Evolutionary conservation across 2,329 filamentous ascomycete genomes (phyloP).

Genomic region (Monilinia fructicola): DNA sequence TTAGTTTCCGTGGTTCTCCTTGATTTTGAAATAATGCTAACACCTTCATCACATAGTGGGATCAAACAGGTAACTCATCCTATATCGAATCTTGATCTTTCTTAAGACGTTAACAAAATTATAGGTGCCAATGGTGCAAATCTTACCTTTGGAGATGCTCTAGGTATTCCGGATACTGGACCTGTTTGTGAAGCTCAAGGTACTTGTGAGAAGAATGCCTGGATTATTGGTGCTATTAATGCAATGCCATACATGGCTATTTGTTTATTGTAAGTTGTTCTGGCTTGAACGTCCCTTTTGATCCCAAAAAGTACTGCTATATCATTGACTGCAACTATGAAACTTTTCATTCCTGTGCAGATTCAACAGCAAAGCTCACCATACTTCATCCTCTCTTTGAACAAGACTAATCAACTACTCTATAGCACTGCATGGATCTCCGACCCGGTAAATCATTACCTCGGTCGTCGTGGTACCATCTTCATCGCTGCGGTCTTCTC

Average conservation of each 20-base stretch:
- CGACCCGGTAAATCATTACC: conserved; percentile 57
- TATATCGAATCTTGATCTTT: neutral
- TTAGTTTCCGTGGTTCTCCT: conserved; percentile 23
- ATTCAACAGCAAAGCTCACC: neutral
- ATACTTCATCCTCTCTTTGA: neutral
- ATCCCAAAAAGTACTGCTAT: neutral
- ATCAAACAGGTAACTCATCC: conserved; percentile 22
- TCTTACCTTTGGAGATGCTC: conserved; percentile 46
- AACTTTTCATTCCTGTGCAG: neutral
- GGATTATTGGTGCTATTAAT: conserved; percentile 61
- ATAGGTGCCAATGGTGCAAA: conserved; percentile 52
- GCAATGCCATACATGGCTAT: conserved; percentile 46
- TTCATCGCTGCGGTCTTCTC: conserved; percentile 64
- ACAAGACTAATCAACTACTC: neutral
- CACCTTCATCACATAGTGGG: conserved; percentile 15
- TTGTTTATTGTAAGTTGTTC: conserved; percentile 47
- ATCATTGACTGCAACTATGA: neutral
- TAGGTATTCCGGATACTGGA: conserved; percentile 43
- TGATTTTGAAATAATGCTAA: neutral
- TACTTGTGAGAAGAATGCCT: conserved; percentile 48
- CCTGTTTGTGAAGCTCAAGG: conserved; percentile 25
- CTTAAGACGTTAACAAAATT: neutral
- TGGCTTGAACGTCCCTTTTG: neutral
- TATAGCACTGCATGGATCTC: conserved; percentile 55
- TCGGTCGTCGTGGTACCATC: conserved; percentile 64